A percentile compares a stretch with the other conserved stretches of the same genome.
Conservation (phyloP, 179 eudicot species). For the Gypsophila paniculata region DNA sequence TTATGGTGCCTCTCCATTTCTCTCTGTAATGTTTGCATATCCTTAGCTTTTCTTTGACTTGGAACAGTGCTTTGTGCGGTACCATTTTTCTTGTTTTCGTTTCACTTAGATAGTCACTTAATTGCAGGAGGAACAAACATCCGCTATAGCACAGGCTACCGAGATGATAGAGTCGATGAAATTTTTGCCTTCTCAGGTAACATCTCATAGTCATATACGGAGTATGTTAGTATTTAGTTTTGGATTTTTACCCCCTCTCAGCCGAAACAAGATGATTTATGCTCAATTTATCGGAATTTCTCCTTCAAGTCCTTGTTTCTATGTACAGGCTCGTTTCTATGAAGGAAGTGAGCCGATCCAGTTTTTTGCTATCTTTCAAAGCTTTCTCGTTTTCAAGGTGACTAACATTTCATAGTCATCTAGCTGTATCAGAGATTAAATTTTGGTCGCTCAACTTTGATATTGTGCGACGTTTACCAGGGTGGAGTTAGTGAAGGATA, state of each 20-base stretch:
- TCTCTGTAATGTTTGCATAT: background rate
- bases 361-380: constrained; percentile 86
- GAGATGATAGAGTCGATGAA: constrained; percentile 83
- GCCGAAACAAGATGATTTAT: background rate
- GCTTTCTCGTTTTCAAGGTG: constrained; percentile 86
- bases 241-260: background rate
- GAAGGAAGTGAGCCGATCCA: constrained; percentile 88
- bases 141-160: constrained; percentile 70
- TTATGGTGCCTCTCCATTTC: background rate
- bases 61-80: constrained; percentile 2
- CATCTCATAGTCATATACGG: background rate
- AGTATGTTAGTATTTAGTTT: background rate
- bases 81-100: background rate
- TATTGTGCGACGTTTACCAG: constrained; percentile 37
- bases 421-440: background rate
- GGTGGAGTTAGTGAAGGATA: constrained; percentile 91
- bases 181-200: constrained; percentile 73
- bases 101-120: background rate
- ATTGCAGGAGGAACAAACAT: constrained; percentile 67
- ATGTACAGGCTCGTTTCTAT: constrained; percentile 61
- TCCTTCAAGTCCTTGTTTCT: constrained; percentile 12
- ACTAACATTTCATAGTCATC: background rate
- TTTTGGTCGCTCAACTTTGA: background rate
- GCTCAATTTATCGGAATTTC: constrained; percentile 3
- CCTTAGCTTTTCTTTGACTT: background rate